Conservation (phyloP, 495 filamentous ascomycete genomes). For the Hypomontagnella submonticulosa region DNA sequence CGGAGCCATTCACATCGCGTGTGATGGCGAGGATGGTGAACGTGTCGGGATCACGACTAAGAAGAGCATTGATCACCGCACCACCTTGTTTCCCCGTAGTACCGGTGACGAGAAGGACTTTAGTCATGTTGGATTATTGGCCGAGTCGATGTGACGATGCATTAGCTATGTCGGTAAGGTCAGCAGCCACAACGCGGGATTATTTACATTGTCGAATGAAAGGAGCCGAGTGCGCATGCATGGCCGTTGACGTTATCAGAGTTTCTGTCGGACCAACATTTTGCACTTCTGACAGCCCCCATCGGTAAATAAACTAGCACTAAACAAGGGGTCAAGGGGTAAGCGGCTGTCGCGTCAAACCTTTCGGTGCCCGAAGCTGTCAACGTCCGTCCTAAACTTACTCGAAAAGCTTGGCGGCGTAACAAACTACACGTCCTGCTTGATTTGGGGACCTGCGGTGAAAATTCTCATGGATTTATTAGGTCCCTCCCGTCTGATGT, state of each 20-base stretch:
- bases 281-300: not conserved
- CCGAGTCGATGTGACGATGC: not conserved
- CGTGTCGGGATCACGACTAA: constrained; percentile 42
- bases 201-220: constrained; percentile 16
- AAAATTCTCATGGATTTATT: constrained; percentile 30
- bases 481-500: constrained; percentile 38
- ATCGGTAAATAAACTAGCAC: constrained; percentile 9
- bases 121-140: constrained; percentile 43
- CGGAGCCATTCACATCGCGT: constrained; percentile 61
- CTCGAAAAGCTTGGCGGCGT: constrained; percentile 20
- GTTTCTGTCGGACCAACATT: constrained; percentile 9
- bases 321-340: constrained; percentile 12
- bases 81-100: constrained; percentile 78
- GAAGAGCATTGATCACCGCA: constrained; percentile 66
- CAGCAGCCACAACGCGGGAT: constrained; percentile 7
- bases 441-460: constrained; percentile 34
- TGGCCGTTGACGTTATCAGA: constrained; percentile 19
- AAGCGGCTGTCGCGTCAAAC: constrained; percentile 18
- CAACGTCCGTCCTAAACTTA: constrained; percentile 24
- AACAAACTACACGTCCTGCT: not conserved
- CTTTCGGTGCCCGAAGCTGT: constrained; percentile 28
- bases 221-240: constrained; percentile 26
- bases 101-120: constrained; percentile 70
- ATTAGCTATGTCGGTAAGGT: not conserved
- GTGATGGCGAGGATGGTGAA: constrained; percentile 72